Evolutionary conservation across 768 basidiomycete genomes (phyloP).

Genomic region (Mycena filopes): DNA sequence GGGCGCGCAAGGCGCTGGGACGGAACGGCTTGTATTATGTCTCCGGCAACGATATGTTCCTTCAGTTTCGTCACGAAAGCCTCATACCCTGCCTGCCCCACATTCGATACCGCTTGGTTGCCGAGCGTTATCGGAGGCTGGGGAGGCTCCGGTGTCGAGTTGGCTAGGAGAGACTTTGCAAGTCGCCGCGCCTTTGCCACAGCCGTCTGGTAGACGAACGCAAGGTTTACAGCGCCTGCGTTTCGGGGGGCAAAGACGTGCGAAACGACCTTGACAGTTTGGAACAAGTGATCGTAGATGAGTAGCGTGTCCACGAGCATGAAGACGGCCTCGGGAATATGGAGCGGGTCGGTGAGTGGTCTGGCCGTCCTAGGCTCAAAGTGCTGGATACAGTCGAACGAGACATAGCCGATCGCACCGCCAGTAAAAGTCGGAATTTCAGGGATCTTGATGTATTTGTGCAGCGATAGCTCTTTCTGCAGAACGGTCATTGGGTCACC

Average conservation of each 20-base stretch:
- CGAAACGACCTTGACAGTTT: slow-evolving; percentile 94
- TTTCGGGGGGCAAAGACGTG: slow-evolving; percentile 90
- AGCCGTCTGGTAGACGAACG: slow-evolving; percentile 90
- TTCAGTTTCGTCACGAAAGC: slow-evolving; percentile 91
- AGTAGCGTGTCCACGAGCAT: slow-evolving; percentile 97
- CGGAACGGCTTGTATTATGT: slow-evolving; percentile 99
- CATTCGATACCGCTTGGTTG: slow-evolving; percentile 82
- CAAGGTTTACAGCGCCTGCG: slow-evolving; percentile 71
- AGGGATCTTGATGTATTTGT: slow-evolving; percentile 92
- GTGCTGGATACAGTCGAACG: slow-evolving; percentile 95
- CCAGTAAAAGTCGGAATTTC: slow-evolving; percentile 96
- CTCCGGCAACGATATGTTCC: slow-evolving; percentile 93
- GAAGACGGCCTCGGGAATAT: slow-evolving; percentile 95
- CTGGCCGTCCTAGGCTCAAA: slow-evolving; percentile 95
- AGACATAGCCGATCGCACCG: slow-evolving; percentile 96
- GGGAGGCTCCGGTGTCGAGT: slow-evolving; percentile 68
- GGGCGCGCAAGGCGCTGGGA: slow-evolving; percentile 90
- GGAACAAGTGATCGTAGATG: slow-evolving; percentile 97
- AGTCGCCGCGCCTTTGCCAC: slow-evolving; percentile 83
- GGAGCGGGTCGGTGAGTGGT: slow-evolving; percentile 77
- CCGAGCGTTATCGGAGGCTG: slow-evolving; percentile 77
- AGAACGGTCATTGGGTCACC: slow-evolving; percentile 91
- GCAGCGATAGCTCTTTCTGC: slow-evolving; percentile 85
- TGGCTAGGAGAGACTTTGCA: slow-evolving; percentile 72
- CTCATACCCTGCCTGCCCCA: slow-evolving; percentile 94